These are phyloP conservation scores for Staphylotrichum longicolle DNA, from an alignment of 495 filamentous ascomycete genomes.

Conservation along the genomic window DNA sequence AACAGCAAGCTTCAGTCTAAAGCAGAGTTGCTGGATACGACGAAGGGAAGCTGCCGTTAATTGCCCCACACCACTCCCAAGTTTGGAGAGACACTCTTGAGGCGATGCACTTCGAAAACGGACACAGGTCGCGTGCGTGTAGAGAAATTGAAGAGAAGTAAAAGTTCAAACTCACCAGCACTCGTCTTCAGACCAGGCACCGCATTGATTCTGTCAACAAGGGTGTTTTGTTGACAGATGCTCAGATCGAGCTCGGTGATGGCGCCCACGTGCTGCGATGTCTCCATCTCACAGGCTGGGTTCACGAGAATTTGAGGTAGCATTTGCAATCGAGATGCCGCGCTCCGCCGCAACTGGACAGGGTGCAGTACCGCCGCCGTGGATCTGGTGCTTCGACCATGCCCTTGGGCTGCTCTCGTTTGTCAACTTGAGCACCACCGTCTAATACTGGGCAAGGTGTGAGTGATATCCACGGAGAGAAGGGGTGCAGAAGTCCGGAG, in stretches of 20 bases:
- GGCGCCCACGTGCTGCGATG: constrained; percentile 33
- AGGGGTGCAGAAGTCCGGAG: not conserved
- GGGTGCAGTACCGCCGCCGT: constrained; percentile 5
- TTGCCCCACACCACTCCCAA: too few relatives aligned
- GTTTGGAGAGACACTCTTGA: too few relatives aligned
- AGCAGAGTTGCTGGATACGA: not conserved
- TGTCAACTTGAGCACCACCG: too few relatives aligned
- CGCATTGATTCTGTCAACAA: constrained; percentile 48
- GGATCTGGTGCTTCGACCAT: constrained; percentile 1
- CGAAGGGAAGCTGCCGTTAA: too few relatives aligned
- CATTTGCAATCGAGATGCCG: not conserved
- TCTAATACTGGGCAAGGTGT: not conserved
- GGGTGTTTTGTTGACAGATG: constrained; percentile 40
- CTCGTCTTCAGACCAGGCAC: constrained; percentile 52
- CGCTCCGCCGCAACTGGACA: constrained; percentile 2
- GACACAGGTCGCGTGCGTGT: too few relatives aligned
- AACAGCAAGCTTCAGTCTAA: not conserved
- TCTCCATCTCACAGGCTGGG: constrained; percentile 31
- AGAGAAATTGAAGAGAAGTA: not conserved
- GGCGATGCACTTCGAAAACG: too few relatives aligned
- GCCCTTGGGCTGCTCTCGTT: not conserved
- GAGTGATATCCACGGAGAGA: not conserved
- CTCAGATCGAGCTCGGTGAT: constrained; percentile 49
- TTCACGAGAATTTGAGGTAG: not conserved
- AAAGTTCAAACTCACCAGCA: constrained; percentile 41